Base-by-base conservation (phyloP, 192 early-diverging fungal genomes). In the Mortierella alpina region DNA sequence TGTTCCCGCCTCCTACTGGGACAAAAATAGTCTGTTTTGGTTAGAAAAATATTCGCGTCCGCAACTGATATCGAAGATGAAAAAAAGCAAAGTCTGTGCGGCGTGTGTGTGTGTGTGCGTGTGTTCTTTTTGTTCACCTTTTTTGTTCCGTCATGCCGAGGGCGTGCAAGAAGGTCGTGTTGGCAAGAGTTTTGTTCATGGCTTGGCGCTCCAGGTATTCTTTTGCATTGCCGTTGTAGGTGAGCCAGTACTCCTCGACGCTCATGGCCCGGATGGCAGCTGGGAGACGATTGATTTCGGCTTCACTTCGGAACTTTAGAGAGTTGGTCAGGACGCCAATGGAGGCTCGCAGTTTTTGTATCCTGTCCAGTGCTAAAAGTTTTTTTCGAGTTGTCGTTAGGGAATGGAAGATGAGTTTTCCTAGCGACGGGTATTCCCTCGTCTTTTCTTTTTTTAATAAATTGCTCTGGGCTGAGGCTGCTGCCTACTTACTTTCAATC, bases 191-290 rank as follows among this genome's bases (percentile, higher is more conserved):
- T 22, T 79, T 79, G 18, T 54, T 59, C 22, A 31, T 54, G 13
- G 50, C 40, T 22, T 79, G 76, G 23, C 49, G 62, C 48, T 58
- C 56, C 7, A 79, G 63, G 49, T 79, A 79, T 55, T 79, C 76
- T 40, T 72, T 71, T 31, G 76, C 76, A 22, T 47, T 72, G 31
- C 76, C 76, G 40, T 79, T 72, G 47, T 72, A 79, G 4, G 51
- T 72, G 42, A 79, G 68, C 68, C 76, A 79, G 45, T 59, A 79
- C 12, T 79, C 76, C 45, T 79, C 76, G 4, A 79, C 70, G 8
- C 63, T 79, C 76, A 79, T 79, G 23, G 76, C 45, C 7, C 76
- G 68, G 7, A 79, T 53, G 5, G 63, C 68, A 8, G 76, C 56
- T 0, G 76, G 76, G 5, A 79, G 46, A n/a, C 76, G 68, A 40